These are phyloP conservation scores for Claviceps paspali DNA, from an alignment of 2,329 filamentous ascomycete genomes.

Conservation along the genomic window DNA sequence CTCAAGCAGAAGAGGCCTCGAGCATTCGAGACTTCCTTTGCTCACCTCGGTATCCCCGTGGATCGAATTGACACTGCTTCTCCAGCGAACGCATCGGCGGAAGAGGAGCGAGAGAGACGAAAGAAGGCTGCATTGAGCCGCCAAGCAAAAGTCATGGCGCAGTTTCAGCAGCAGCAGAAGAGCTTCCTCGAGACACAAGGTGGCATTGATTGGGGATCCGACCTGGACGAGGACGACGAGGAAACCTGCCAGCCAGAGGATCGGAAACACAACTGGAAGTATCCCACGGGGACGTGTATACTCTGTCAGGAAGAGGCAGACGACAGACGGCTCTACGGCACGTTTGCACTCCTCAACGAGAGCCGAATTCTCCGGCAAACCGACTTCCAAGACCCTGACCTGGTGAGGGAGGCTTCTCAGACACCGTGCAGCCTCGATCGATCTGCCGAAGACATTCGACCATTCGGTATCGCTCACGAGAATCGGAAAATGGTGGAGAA, in stretches of 20 bases:
- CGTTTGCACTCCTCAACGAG: slow-evolving; percentile 77
- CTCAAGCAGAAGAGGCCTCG: slow-evolving; percentile 71
- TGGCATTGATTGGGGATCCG: slow-evolving; percentile 70
- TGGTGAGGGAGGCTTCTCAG: slow-evolving; percentile 66
- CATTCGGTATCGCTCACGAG: slow-evolving; percentile 80
- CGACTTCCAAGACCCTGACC: slow-evolving; percentile 64
- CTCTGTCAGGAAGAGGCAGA: slow-evolving; percentile 93
- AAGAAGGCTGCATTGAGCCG: slow-evolving; percentile 83
- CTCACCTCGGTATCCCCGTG: slow-evolving; percentile 47
- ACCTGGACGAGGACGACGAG: slow-evolving; percentile 64
- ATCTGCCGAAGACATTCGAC: slow-evolving; percentile 67
- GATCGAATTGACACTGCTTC: slow-evolving; percentile 72
- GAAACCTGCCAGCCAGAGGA: slow-evolving; percentile 41
- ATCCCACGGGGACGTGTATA: slow-evolving; percentile 85
- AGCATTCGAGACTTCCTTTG: slow-evolving; percentile 55
- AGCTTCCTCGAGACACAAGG: slow-evolving; percentile 83
- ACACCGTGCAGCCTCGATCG: slow-evolving; percentile 72
- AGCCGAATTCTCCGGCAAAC: slow-evolving; percentile 81
- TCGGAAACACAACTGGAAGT: slow-evolving; percentile 59
- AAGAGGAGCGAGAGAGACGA: slow-evolving; percentile 65
- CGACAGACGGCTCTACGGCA: slow-evolving; percentile 77
- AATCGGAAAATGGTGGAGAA: slow-evolving; percentile 69
- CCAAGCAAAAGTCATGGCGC: slow-evolving; percentile 89
- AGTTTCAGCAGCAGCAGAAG: slow-evolving; percentile 95
- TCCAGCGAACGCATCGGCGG: slow-evolving; percentile 52